Percentiles rank a stretch among this genome's conserved stretches.
These are phyloP conservation scores for Barnettozyma siamensis DNA, from an alignment of 805 yeast species.

Conservation along the genomic window DNA sequence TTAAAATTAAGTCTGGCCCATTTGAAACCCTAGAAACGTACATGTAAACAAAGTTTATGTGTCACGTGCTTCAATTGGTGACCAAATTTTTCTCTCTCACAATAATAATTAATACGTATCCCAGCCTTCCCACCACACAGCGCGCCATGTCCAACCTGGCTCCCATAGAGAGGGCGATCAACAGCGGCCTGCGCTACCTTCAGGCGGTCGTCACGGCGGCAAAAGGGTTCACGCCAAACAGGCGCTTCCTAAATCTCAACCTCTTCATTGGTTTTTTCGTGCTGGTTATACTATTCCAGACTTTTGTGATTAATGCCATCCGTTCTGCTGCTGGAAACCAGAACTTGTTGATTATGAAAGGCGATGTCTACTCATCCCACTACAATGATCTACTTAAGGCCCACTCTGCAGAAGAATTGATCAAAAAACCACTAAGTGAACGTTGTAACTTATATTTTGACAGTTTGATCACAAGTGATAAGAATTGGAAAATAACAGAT, in stretches of 20 bases:
- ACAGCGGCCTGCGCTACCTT: slow-evolving; percentile 5
- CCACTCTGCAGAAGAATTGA: slow-evolving; percentile 2
- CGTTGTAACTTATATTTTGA: slow-evolving; percentile 19
- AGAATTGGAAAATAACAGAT: slow-evolving; percentile 18
- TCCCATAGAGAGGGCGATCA: not conserved
- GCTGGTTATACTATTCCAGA: slow-evolving; percentile 12
- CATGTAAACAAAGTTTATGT: too few species aligned
- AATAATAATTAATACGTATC: too few species aligned
- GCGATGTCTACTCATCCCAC: slow-evolving; percentile 15
- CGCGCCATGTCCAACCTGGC: not conserved
- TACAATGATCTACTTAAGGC: slow-evolving; percentile 12
- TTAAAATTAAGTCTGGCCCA: too few species aligned
- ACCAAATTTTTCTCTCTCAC: too few species aligned
- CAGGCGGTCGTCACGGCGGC: slow-evolving; percentile 4
- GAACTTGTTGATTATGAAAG: slow-evolving; percentile 11
- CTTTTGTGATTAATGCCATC: slow-evolving; percentile 5
- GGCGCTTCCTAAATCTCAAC: slow-evolving; percentile 18
- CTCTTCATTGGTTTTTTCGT: slow-evolving; percentile 14
- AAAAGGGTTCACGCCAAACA: slow-evolving; percentile 12
- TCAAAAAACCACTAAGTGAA: slow-evolving; percentile 7
- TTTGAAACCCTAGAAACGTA: too few species aligned
- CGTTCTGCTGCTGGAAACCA: not conserved
- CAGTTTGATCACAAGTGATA: slow-evolving; percentile 4
- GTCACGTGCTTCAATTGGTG: too few species aligned
- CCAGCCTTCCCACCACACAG: too few species aligned